A percentile compares a stretch with the other conserved stretches of the same genome.
Evolutionary conservation across 768 basidiomycete species (phyloP).

Genomic region (Trametes coccinea): DNA sequence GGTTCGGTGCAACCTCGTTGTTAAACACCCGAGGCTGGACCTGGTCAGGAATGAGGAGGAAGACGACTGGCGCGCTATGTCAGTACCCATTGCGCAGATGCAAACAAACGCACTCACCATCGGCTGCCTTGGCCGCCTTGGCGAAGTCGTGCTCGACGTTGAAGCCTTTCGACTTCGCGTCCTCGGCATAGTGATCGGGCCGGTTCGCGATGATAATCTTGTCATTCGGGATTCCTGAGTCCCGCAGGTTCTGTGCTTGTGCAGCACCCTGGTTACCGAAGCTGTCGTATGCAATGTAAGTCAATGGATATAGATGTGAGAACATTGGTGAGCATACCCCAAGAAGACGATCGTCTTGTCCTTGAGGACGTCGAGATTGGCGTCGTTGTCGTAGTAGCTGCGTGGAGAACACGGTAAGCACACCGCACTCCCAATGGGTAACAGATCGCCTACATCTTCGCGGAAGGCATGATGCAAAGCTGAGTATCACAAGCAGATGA

Average conservation of each 20-base stretch:
- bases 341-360: slow-evolving; percentile 60
- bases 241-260: slow-evolving; percentile 66
- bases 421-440: not conserved
- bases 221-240: slow-evolving; percentile 62
- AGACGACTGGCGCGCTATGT: slow-evolving; percentile 44
- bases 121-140: slow-evolving; percentile 56
- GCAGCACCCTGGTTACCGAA: slow-evolving; percentile 70
- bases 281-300: slow-evolving; percentile 30
- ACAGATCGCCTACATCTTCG: slow-evolving; percentile 48
- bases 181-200: slow-evolving; percentile 55
- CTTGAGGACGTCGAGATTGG: slow-evolving; percentile 48
- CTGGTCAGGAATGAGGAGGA: slow-evolving; percentile 65
- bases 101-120: slow-evolving; percentile 41
- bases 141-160: slow-evolving; percentile 56
- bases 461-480: slow-evolving; percentile 31
- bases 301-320: not conserved
- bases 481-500: not conserved
- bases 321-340: slow-evolving; percentile 39
- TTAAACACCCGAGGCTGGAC: slow-evolving; percentile 66
- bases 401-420: not conserved
- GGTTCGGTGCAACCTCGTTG: slow-evolving; percentile 46
- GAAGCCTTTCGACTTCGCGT: slow-evolving; percentile 58
- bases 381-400: slow-evolving; percentile 64
- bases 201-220: slow-evolving; percentile 60
- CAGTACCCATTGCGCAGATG: not conserved